These are phyloP conservation scores for Nannochloropsis oceanica DNA, from an alignment of 108 stramenopile species.

Conservation along the genomic window DNA sequence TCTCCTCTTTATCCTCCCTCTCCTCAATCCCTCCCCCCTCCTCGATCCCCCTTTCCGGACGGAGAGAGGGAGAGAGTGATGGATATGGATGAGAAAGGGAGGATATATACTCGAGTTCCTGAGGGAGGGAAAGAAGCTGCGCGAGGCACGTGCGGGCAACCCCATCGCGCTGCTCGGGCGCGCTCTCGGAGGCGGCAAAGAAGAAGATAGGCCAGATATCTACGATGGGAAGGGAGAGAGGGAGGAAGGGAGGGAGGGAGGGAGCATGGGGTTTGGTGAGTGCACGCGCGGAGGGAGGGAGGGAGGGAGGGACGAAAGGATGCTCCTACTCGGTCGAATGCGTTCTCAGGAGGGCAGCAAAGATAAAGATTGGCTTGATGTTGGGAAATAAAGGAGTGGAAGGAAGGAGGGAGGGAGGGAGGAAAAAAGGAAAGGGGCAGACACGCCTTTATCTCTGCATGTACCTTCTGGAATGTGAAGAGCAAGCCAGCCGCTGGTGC, in stretches of 20 bases:
- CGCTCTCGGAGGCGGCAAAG: neutral
- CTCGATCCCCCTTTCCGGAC: neutral
- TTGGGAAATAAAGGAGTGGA: neutral
- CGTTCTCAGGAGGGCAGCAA: neutral
- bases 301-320: neutral
- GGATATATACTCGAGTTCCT: neutral
- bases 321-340: neutral
- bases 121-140: neutral
- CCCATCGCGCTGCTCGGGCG: neutral
- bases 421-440: neutral
- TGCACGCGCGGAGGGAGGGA: neutral
- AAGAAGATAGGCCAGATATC: neutral
- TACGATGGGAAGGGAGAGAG: neutral
- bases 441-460: neutral
- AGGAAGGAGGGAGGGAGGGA: neutral
- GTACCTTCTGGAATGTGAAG: no score
- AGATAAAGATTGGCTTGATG: neutral
- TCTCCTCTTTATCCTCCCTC: neutral
- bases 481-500: no score
- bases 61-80: neutral
- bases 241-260: neutral
- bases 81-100: neutral
- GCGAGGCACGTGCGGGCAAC: neutral
- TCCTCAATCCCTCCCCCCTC: neutral
- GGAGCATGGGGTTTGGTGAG: neutral